Percentiles rank a stretch among this genome's conserved stretches.
phyloP scores from a whole-genome alignment of 2,329 filamentous ascomycete genomes.

The Myriosclerotinia duriaeana region DNA sequence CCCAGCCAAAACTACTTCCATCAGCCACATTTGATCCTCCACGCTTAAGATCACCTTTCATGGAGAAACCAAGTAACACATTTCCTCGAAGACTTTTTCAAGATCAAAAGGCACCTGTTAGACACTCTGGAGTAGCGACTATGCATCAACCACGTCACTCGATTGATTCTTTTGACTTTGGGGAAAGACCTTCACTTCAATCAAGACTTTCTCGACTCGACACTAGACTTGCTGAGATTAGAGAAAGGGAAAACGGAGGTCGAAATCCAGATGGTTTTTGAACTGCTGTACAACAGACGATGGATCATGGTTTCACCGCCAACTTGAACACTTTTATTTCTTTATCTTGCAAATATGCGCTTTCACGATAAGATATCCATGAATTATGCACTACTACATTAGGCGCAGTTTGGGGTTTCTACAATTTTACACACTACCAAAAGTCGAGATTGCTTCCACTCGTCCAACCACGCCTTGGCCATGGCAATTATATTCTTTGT shows the following conservation, averaged over 20 bases:
- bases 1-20: conserved; percentile 39
- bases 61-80: conserved; percentile 54
- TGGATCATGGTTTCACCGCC: not conserved
- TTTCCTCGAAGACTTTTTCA: conserved; percentile 59
- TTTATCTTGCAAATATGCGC: conserved; percentile 13
- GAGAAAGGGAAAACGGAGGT: conserved; percentile 32
- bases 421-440: not conserved
- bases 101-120: conserved; percentile 35
- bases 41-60: conserved; percentile 61
- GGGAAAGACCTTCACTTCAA: conserved; percentile 33
- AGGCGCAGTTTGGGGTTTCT: conserved; percentile 10
- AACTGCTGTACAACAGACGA: conserved; percentile 1
- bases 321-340: not conserved
- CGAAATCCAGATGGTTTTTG: conserved; percentile 5
- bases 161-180: conserved; percentile 40
- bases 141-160: conserved; percentile 49
- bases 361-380: conserved; percentile 9
- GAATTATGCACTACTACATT: not conserved
- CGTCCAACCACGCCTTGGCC: not conserved
- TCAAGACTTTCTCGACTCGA: conserved; percentile 36
- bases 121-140: conserved; percentile 55
- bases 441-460: not conserved
- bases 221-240: conserved; percentile 36
- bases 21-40: conserved; percentile 39
- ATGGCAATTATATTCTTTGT: conserved; percentile 13